Evolutionary conservation across 345 rosid genomes (phyloP), one percentile per base, ranked within the genome.

Genomic region (Capsella bursapastoris): DNA sequence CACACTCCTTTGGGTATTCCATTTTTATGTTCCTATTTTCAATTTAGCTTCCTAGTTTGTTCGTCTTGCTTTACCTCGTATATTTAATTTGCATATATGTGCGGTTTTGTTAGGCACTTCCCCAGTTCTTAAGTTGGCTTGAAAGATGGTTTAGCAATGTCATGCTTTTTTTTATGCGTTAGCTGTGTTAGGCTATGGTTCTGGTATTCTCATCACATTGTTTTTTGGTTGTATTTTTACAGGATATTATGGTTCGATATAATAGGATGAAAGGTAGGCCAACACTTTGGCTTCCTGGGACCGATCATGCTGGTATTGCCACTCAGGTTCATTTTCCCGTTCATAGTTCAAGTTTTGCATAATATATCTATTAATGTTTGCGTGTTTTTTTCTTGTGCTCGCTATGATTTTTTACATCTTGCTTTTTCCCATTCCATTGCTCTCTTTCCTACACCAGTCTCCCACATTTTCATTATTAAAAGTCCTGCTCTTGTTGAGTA

Each of bases 261-360:
- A 80, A 86, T 58, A 85, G 98, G 35, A 94, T 94, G 98, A 94
- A 82, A 80, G 98, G 97, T 66, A 91, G 84, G 76, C 97, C 98
- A 69, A 87, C 98, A 51, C 90, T 94, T 45, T 94, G 98, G 98
- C 84, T 94, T 83, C 98, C 98, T 40, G 97, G 98, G 67, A 88
- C 97, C 62, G 97, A 94, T 84, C 98, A 94, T 87, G 98, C 98
- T 66, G 98, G 97, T 51, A 94, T 91, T 57, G 98, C 98, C 70
- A 91, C 98, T 63, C 97, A 90, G 97, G 98, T 94, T 66, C 80
- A 57, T 78, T 58, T 56, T 51, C 68, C 62, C 47, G 16, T 78
- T 44, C 43, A 64, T 22, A 48, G 63, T 74, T 60, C 27, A 71
- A 43, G 16, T 58, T 52, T 75, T 62, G 59, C 43, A 18, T 76